Base-by-base conservation (phyloP, 1,284 basidiomycete species). In the Irpex rosettiformis region DNA sequence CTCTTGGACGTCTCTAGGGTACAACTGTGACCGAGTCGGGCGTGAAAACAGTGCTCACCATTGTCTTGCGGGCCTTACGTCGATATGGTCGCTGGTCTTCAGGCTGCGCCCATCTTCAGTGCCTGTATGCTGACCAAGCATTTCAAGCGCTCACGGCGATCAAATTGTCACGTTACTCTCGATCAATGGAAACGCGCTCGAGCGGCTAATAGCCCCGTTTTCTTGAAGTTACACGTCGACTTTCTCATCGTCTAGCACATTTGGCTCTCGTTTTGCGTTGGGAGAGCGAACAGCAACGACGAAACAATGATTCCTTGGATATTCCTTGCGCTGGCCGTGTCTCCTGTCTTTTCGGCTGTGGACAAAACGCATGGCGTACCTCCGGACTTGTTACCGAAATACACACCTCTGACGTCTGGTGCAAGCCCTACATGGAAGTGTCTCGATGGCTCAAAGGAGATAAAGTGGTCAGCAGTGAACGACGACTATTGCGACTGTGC, bases 401-500 rank as follows among this genome's bases (percentile, higher is more conserved):
- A 74, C 48, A 59, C 56, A 6, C 65, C 70, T 8, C 52, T 62
- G 6, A 64, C 60, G 33, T 61, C 63, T 33, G 64, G 64, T 47
- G 60, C 62, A 5, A 33, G 77, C n/a, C 76, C 78, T 53, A 77
- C 74, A 29, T 92, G 90, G 90, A 79, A 74, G 64, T 93, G 89
- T 73, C 71, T 92, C 60, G 86, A 92, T 66, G 85, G 85, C 21
- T 85, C 83, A 0, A 86, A 86, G 68, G 78, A 82, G 60, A 91
- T 93, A 60, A 75, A 86, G 2, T 93, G 87, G 84, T 75, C 77
- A 25, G 84, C 89, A 16, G 86, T 98, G 55, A 98, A 98, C 70
- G 94, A 98, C 70, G 94, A 98, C 73, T 96, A 90, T 69, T 98
- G 95, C 70, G 95, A 98, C 75, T 98, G 95, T 70, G 78, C 79